Evolutionary conservation across 2,329 filamentous ascomycete genomes (phyloP), one percentile per base, ranked within the genome.

Genomic region (Aspergillus hiratsukae): DNA sequence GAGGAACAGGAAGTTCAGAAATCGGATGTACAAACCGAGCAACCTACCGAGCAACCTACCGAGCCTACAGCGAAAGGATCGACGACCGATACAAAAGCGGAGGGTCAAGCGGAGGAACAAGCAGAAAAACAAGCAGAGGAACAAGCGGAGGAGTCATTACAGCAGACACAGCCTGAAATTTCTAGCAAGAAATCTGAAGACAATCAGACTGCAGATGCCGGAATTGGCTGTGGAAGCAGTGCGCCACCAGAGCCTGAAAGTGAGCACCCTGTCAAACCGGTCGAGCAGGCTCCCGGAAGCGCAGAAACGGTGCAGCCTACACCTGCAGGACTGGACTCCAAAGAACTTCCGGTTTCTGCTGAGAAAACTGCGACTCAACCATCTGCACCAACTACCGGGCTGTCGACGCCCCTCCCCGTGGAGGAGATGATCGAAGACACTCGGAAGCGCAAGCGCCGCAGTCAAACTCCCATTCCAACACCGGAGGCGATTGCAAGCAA

Each of bases 401-500:
- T 66, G 19, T 70, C 66, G 9, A 69, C 69, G 45, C 65, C 69
- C 51, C 58, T 67, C 10, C 66, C 67, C 5, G 51, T 61, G 27
- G 69, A 72, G 60, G 75, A 78, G 64, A 63, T 74, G 43, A 63
- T 75, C 35, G 79, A 83, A 59, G 84, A 87, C 62, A 76, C 76
- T 43, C 83, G 83, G 63, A 89, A 87, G 72, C 80, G 87, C 59
- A 89, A 88, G 71, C 83, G 86, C 63, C 80, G 85, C 63, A 89
- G 85, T 46, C 78, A 79, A 55, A 88, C 81, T 55, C 87, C 86
- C 37, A 76, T 81, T 21, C 82, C 82, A 8, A 80, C 78, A 9
- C 73, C 77, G 25, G 79, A 84, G 55, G 80, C 82, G 14, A 72
- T 80, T 49, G 77, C 79, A 48, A 76, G 75, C 51, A 88, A 88